Conservation (phyloP, 371 early-diverging fungal species). For the Apophysomyces ossiformis region DNA sequence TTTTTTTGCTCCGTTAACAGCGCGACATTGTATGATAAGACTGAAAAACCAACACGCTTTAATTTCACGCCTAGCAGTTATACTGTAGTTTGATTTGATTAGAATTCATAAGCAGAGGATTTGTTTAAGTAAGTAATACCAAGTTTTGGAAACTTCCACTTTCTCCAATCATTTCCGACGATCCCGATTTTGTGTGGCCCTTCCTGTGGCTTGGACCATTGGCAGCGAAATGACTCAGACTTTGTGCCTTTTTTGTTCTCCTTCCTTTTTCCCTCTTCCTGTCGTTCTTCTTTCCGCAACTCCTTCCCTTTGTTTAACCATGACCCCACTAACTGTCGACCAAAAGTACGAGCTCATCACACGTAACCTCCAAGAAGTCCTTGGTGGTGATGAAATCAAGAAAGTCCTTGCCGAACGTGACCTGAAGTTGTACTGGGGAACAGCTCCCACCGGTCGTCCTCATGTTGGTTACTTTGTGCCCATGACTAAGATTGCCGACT, state of each 20-base stretch:
- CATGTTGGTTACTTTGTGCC: constrained; percentile 99
- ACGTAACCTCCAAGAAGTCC: constrained; percentile 96
- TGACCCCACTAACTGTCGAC: constrained; percentile 59
- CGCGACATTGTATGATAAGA: no score
- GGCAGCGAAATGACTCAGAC: not conserved
- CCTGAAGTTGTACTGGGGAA: constrained; percentile 99
- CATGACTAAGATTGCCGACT: constrained; percentile 98
- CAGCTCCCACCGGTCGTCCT: constrained; percentile 98
- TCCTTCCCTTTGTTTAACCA: constrained; percentile 17
- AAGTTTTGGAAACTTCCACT: no score
- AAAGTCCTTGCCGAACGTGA: constrained; percentile 89
- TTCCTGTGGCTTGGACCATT: not conserved
- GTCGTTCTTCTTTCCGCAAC: no score
- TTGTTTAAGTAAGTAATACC: no score
- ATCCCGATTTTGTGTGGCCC: no score
- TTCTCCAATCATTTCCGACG: no score
- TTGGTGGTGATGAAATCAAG: constrained; percentile 92
- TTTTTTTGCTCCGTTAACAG: no score
- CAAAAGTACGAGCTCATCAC: constrained; percentile 90
- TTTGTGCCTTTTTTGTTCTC: not conserved
- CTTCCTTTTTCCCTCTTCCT: constrained; percentile 14
- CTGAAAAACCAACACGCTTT: no score
- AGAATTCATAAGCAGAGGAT: no score
- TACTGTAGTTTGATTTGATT: no score
- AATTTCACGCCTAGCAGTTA: no score